Evolutionary conservation across 331 rosid species (phyloP).

Genomic region (Prunus yedoensis): DNA sequence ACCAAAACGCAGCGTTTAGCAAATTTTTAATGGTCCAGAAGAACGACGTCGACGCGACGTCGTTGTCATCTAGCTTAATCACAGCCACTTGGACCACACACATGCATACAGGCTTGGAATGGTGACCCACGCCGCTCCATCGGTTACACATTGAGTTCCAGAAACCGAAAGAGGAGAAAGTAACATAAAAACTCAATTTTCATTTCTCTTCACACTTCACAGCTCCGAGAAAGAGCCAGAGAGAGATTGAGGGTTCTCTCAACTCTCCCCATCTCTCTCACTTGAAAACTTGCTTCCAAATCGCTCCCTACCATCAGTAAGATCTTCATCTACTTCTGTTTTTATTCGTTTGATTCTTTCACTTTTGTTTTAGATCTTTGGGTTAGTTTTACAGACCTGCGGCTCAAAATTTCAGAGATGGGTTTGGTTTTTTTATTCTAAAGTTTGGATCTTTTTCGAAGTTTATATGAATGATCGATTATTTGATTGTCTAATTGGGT

Average conservation of each 20-base stretch:
- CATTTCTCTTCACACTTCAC: neutral
- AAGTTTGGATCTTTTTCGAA: neutral
- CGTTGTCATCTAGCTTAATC: neutral
- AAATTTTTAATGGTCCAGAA: no score
- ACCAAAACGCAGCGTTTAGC: neutral
- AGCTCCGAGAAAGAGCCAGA: neutral
- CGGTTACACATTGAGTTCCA: neutral
- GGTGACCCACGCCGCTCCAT: constrained; percentile 5
- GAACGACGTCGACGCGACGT: neutral
- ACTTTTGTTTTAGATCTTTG: constrained; percentile 2
- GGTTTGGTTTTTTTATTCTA: neutral
- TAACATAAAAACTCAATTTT: no score
- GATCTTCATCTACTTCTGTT: neutral
- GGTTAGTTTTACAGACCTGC: neutral
- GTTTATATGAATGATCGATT: neutral
- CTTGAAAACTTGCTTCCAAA: neutral
- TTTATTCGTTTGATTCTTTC: neutral
- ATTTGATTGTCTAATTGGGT: neutral
- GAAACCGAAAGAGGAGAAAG: neutral
- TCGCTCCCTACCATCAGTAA: constrained; percentile 6
- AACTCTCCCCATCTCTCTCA: constrained; percentile 11
- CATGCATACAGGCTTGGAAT: neutral
- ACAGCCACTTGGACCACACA: constrained; percentile 16
- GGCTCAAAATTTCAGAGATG: neutral
- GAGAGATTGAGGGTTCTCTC: constrained; percentile 4